Evolutionary conservation across 768 basidiomycete species (phyloP), one percentile per base, ranked within the genome.

Genomic region (Tricholoma sp.): DNA sequence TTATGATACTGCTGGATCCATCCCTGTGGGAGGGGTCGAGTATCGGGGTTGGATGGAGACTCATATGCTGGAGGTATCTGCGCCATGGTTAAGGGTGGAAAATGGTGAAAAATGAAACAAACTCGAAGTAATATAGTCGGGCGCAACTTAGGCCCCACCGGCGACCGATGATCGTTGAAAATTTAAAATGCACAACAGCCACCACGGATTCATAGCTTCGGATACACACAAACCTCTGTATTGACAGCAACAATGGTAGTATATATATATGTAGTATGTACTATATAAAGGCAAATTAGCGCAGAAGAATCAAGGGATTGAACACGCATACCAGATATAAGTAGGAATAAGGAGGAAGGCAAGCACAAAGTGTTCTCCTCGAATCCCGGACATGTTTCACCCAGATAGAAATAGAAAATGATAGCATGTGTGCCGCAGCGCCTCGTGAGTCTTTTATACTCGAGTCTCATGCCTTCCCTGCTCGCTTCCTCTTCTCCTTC

Each of bases 1-100:
- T 66, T 49, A 62, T 91, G 88, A 63, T 76, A 91, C 58, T 88
- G 85, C 16, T 79, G 71, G 16, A 82, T 73, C 88, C 88, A 91
- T 37, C 89, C 89, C 1, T 71, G 72, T 9, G 88, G 88, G 0
- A 90, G 76, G 4, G 75, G 72, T 54, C 88, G 79, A 11, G 70
- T 67, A 66, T 90, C 88, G n/a, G 79, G 79, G 68, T 83, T 83
- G 9, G 58, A 46, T 14, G 59, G 52, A 34, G 63, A 52, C 21
- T 65, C 57, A 43, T 67, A 64, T 61, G 72, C 69, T 45, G 81
- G 75, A 56, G 79, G 77, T 56, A 75, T 70, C 54, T 76, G 67
- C 68, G 83, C 80, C 70, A 72, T 72, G 66, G 66, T 56, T 57
- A 58, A 55, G 50, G 57, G 54, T 50, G 58, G 57, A 59, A 39